Percentiles rank a stretch among this genome's conserved stretches.
Conservation (phyloP, 371 early-diverging fungal species). For the Actinomortierella wolfii region DNA sequence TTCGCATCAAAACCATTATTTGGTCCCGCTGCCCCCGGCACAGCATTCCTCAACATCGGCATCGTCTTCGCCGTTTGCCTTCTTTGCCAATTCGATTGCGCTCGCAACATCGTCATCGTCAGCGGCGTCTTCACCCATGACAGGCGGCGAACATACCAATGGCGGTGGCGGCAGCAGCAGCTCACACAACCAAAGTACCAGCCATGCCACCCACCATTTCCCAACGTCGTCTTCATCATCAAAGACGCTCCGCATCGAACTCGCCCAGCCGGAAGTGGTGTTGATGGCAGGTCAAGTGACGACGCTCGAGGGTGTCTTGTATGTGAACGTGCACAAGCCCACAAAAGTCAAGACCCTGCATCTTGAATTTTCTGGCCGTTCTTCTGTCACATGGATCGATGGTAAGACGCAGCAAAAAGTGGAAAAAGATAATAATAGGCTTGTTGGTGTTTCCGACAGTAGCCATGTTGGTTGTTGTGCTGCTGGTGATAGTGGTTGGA, state of each 20-base stretch:
- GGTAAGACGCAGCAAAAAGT: conserved; percentile 16
- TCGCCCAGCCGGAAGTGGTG: conserved; percentile 19
- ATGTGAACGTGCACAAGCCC: conserved; percentile 29
- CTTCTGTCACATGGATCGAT: conserved; percentile 43
- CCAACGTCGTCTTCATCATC: background rate
- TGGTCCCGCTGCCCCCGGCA: too few relatives aligned
- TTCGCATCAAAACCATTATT: too few relatives aligned
- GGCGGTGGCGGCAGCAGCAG: background rate
- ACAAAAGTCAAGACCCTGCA: conserved; percentile 38
- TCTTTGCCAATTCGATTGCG: too few relatives aligned
- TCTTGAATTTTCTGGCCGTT: conserved; percentile 35
- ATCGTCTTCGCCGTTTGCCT: too few relatives aligned
- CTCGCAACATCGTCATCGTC: too few relatives aligned
- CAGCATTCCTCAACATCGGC: too few relatives aligned
- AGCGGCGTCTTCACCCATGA: background rate
- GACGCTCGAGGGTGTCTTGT: conserved; percentile 20
- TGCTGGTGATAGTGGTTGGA: too few relatives aligned
- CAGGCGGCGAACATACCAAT: background rate
- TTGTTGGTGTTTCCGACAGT: too few relatives aligned
- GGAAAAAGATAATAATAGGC: too few relatives aligned
- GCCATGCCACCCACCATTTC: background rate
- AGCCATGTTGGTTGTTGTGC: too few relatives aligned
- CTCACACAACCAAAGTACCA: background rate
- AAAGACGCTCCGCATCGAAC: conserved; percentile 31
- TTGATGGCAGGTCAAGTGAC: conserved; percentile 19